Evolutionary conservation across 768 basidiomycete species (phyloP).

Genomic region (Collybiopsis confluens): DNA sequence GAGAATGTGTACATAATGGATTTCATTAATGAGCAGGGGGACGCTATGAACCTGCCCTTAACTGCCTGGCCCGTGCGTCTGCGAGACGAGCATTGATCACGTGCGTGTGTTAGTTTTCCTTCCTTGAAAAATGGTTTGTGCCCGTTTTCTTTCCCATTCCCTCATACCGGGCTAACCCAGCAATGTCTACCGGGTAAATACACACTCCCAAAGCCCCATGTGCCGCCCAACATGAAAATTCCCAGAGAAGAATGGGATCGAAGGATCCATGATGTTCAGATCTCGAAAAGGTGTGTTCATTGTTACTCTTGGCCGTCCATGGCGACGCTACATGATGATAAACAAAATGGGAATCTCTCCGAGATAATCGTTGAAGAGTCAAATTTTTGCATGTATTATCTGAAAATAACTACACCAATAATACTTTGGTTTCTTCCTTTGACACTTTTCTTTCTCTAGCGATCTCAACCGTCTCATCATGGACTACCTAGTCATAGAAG

Average conservation of each 20-base stretch:
- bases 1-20: too few species aligned
- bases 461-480: conserved; percentile 93
- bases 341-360: conserved; percentile 98
- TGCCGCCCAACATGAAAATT: conserved; percentile 27
- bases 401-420: conserved; percentile 36
- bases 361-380: conserved; percentile 64
- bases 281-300: conserved; percentile 82
- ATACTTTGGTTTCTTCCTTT: conserved; percentile 21
- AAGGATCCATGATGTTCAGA: conserved; percentile 74
- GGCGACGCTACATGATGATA: conserved; percentile 50
- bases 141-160: background rate
- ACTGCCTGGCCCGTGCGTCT: background rate
- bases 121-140: conserved; percentile 6
- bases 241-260: conserved; percentile 85
- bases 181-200: too few species aligned
- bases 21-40: too few species aligned
- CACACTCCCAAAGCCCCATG: background rate
- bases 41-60: conserved; percentile 9
- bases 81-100: background rate
- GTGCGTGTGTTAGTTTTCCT: background rate
- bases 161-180: background rate
- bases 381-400: conserved; percentile 87
- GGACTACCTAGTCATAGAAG: conserved; percentile 97
- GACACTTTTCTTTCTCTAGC: conserved; percentile 38
- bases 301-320: conserved; percentile 10